Percentiles rank a stretch among this genome's conserved stretches.
phyloP scores from a whole-genome alignment of 23 red algal genomes.

The Gracilariopsis chorda region DNA sequence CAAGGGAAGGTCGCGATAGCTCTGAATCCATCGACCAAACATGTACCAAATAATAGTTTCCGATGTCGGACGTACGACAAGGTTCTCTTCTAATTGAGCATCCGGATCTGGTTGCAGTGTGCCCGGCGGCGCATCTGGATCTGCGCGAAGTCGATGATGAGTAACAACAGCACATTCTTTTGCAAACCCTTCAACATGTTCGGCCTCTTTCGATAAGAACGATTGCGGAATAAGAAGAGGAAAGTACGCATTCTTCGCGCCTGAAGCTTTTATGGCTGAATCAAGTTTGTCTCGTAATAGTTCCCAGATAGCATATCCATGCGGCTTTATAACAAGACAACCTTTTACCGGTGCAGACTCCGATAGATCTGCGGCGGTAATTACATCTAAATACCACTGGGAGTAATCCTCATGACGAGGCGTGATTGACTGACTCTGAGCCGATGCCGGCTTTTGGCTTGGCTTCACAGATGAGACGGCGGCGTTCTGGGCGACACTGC shows the following conservation, averaged over 20 bases:
- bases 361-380: slow-evolving; percentile 85
- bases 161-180: slow-evolving; percentile 99
- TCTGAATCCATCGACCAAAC: slow-evolving; percentile 94
- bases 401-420: slow-evolving; percentile 88
- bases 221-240: slow-evolving; percentile 97
- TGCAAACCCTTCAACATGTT: slow-evolving; percentile 98
- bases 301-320: slow-evolving; percentile 96
- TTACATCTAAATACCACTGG: slow-evolving; percentile 91
- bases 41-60: slow-evolving; percentile 99
- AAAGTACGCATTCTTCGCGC: slow-evolving; percentile 95
- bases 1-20: slow-evolving; percentile 92
- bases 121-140: slow-evolving; percentile 39
- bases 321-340: slow-evolving; percentile 85
- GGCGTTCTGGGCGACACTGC: neutral
- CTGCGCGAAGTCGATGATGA: slow-evolving; percentile 87
- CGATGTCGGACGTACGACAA: slow-evolving; percentile 91
- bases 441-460: neutral
- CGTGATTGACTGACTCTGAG: slow-evolving; percentile 39
- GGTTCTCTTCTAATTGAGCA: slow-evolving; percentile 85
- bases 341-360: slow-evolving; percentile 91
- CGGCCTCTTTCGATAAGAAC: slow-evolving; percentile 90
- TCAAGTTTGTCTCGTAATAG: slow-evolving; percentile 80
- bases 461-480: neutral
- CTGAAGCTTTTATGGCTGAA: slow-evolving; percentile 67
- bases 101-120: slow-evolving; percentile 83